Base-by-base conservation (phyloP, 2,329 filamentous ascomycete genomes). In the Fusarium xyrophilum region DNA sequence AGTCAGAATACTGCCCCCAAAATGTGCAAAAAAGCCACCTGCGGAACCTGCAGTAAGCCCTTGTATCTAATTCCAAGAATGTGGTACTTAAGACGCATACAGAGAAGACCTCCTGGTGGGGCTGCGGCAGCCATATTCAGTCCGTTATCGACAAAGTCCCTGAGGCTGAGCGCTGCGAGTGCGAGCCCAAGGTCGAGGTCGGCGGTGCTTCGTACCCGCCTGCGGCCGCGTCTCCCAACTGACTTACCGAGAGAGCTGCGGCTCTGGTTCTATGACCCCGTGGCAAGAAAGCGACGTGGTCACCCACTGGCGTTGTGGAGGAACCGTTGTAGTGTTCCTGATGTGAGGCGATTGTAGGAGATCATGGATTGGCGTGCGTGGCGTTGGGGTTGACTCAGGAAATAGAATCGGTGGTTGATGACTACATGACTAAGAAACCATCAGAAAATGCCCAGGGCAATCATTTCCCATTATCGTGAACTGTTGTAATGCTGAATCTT, bases 1-100 rank as follows among this genome's bases (percentile, higher is more conserved):
- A 35, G 13, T n/a, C 17, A 17, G 36, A 33, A 32, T 15, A 44
- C 25, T 14, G 23, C 27, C 10, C 7, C 40, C 30, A 76, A 21
- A 36, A 92, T 92, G 89, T 92, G 89, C 77, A 89, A 84, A 78
- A 86, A 86, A 77, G 85, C 86, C 27, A 84, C 80, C 63, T 92
- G 89, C 79, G 79, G 80, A 65, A 85, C 81, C 53, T 92, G 89
- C 81, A 81, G 89, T 91, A 83, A 73, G 87, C 82, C 23, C 19
- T 23, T 25, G n/a, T 13, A 25, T 32, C 36, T 15, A 28, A 25
- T 13, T 14, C 6, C 25, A 19, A 13, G 17, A 12, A 5, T 19
- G 13, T n/a, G 21, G 23, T 3, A 39, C 56, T 65, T 65, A 32
- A 67, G 13, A 17, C 13, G 21, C 35, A 15, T 14, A 38, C 33